Evolutionary conservation across 345 rosid genomes (phyloP).

Genomic region (Carallia pectinifolia): DNA sequence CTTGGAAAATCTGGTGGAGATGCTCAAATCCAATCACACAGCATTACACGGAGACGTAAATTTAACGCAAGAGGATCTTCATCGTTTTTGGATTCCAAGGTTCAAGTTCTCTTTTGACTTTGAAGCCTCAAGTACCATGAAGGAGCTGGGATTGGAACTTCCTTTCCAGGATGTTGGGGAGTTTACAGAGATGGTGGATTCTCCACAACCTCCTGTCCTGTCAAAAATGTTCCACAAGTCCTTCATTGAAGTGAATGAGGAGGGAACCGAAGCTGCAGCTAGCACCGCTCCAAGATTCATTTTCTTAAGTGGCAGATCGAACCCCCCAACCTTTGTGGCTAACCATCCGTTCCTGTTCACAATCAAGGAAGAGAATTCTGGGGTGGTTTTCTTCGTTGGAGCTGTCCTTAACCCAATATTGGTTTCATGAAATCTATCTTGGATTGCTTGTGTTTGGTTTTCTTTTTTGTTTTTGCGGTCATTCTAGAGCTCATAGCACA

Average conservation of each 20-base stretch:
- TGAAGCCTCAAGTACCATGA: slow-evolving; percentile 22
- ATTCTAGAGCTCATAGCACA: too few relatives aligned
- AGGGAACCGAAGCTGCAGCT: slow-evolving; percentile 38
- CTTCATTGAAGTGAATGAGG: slow-evolving; percentile 38
- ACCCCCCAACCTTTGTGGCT: slow-evolving; percentile 27
- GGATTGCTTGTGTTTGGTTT: too few relatives aligned
- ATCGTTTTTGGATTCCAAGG: slow-evolving; percentile 27
- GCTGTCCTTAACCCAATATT: slow-evolving; percentile 26
- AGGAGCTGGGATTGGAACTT: slow-evolving; percentile 23
- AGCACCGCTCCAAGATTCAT: background rate
- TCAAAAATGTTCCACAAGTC: slow-evolving; percentile 31
- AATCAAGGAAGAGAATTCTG: slow-evolving; percentile 26
- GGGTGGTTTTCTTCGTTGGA: slow-evolving; percentile 24
- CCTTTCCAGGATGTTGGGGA: slow-evolving; percentile 21
- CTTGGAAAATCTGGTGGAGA: slow-evolving; percentile 14
- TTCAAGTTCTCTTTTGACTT: slow-evolving; percentile 31
- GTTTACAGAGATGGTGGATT: slow-evolving; percentile 28
- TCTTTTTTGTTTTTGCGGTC: too few relatives aligned
- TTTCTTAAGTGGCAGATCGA: background rate
- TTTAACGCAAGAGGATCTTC: background rate
- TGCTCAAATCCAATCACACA: slow-evolving; percentile 12
- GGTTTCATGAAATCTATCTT: slow-evolving; percentile 9
- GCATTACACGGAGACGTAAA: slow-evolving; percentile 14
- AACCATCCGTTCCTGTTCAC: slow-evolving; percentile 31
- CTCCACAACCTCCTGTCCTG: background rate